These are phyloP conservation scores for Endotrypanum monterogeii DNA, from an alignment of 208 protist genomes.

Conservation along the genomic window DNA sequence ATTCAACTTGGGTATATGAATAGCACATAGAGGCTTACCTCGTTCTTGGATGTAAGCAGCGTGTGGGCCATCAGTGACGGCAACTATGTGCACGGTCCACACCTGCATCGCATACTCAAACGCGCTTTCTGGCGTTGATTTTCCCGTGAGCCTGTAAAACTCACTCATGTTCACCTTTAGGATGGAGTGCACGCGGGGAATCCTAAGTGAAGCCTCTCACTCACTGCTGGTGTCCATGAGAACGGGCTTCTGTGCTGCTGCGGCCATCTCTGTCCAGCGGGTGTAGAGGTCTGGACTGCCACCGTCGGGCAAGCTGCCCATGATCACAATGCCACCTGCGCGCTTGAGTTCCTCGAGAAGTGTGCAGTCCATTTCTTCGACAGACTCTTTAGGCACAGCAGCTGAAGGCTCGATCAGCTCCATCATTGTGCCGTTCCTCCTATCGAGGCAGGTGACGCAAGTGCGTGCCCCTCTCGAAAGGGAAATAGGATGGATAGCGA, in stretches of 20 bases:
- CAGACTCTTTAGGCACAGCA: constrained; percentile 26
- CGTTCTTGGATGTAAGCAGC: constrained; percentile 30
- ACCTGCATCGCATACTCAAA: constrained; percentile 32
- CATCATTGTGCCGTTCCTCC: constrained; percentile 31
- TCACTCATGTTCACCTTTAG: constrained; percentile 42
- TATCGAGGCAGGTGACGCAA: constrained; percentile 40
- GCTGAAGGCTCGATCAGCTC: constrained; percentile 44
- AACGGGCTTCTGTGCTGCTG: constrained; percentile 27
- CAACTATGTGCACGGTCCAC: constrained; percentile 33
- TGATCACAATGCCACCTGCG: constrained; percentile 33
- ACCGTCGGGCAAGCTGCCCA: constrained; percentile 39
- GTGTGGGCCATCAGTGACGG: constrained; percentile 35
- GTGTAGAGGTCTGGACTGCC: constrained; percentile 30
- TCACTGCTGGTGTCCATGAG: constrained; percentile 45
- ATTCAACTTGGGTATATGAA: constrained; percentile 29
- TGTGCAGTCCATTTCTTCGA: constrained; percentile 21
- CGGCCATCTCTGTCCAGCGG: constrained; percentile 32
- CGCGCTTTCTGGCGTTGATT: constrained; percentile 21
- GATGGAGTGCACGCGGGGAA: constrained; percentile 25
- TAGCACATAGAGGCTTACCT: constrained; percentile 2
- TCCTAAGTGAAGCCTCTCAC: constrained; percentile 27
- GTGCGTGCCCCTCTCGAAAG: constrained; percentile 34
- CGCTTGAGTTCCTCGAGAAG: constrained; percentile 13
- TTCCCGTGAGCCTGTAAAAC: constrained; percentile 28
- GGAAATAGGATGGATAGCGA: constrained; percentile 15